Evolutionary conservation across 768 basidiomycete species (phyloP).

Genomic region (Gymnopilus junonius): DNA sequence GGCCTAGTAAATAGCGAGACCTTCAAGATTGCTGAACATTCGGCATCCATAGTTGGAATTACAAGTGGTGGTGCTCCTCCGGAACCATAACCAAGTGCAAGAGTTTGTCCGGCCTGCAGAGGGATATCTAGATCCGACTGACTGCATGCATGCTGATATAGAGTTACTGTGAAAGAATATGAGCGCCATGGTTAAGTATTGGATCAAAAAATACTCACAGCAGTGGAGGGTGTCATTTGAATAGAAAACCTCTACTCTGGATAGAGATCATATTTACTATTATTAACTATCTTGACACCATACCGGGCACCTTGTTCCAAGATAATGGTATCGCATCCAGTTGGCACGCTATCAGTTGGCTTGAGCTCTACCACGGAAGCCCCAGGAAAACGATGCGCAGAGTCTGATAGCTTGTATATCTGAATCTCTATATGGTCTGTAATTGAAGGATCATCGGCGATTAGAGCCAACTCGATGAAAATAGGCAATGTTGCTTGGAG

Average conservation of each 20-base stretch:
- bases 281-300: background rate
- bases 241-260: background rate
- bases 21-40: background rate
- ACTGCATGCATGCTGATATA: background rate
- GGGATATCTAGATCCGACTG: background rate
- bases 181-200: background rate
- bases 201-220: background rate
- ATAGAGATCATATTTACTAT: background rate
- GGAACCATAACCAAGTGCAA: background rate
- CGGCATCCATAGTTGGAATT: background rate
- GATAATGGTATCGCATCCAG: background rate
- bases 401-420: background rate
- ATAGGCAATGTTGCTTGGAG: background rate
- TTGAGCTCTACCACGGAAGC: background rate
- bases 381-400: background rate
- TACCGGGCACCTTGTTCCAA: background rate
- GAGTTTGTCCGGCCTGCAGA: background rate
- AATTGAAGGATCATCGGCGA: background rate
- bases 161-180: background rate
- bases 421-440: background rate
- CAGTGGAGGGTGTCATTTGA: background rate
- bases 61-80: background rate
- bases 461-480: background rate
- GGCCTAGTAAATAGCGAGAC: background rate
- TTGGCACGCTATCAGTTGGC: background rate